Evolutionary conservation across 2,329 filamentous ascomycete species (phyloP), one percentile per base, ranked within the genome.

Genomic region (Meredithiella fracta): DNA sequence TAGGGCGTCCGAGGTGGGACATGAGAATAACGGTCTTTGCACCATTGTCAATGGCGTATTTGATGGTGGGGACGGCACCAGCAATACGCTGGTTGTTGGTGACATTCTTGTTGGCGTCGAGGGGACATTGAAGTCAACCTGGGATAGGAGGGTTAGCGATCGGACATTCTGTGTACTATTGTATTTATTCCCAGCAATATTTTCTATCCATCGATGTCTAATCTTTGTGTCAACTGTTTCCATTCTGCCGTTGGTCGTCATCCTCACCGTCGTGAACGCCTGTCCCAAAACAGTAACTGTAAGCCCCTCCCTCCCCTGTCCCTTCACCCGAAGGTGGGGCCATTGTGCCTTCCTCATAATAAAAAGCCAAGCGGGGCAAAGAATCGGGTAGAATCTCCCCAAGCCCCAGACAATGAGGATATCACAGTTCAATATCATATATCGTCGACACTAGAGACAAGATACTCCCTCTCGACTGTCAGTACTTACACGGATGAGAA

Each of bases 71-170:
- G 62, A 95, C 74, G 66, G 92, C 92, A 67, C 92, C 94, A 66
- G 88, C 90, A 67, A 98, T 98, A 71, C 92, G 90, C 77, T 98
- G 92, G 73, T 84, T 88, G 81, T 98, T 98, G 71, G 92, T 97
- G 71, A 98, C 81, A 57, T 94, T 90, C 76, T 89, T 94, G 69
- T 92, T 77, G 63, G 76, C 80, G 69, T 98, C 89, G 67, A 98
- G 88, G 62, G 92, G 58, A 98, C 94, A 73, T 98, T 98, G 83
- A 98, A 98, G 80, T 98, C 92, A 70, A 98, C 91, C 90, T 95
- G 66, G 53, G 55, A 34, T 44, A 17, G 52, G 51, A 23, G 31
- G 29, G 23, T 52, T 51, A 31, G 42, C 22, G 23, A n/a, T n/a
- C n/a, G n/a, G n/a, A n/a, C n/a, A n/a, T n/a, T n/a, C n/a, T n/a